Evolutionary conservation across 208 protist genomes (phyloP).

Genomic region (Crithidia mellificae): DNA sequence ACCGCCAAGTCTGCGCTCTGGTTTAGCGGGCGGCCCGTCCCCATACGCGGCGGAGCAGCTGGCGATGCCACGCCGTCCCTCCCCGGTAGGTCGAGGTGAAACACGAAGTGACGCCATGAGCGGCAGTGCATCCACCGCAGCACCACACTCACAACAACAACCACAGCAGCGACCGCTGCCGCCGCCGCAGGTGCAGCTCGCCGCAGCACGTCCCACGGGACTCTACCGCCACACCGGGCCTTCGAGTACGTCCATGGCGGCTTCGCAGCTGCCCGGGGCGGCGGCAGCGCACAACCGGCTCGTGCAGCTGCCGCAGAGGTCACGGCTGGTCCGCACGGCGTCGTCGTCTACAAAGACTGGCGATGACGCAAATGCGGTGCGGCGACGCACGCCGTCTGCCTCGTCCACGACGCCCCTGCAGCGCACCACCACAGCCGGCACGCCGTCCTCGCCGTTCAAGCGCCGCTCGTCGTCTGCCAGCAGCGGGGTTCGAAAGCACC

Average conservation of each 20-base stretch:
- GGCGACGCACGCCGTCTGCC: constrained; percentile 15
- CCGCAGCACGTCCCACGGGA: constrained; percentile 12
- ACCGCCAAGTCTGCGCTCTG: constrained; percentile 15
- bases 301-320: constrained; percentile 10
- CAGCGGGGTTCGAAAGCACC: background rate
- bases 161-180: constrained; percentile 6
- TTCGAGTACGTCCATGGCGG: constrained; percentile 19
- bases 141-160: background rate
- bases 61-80: constrained; percentile 22
- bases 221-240: constrained; percentile 4
- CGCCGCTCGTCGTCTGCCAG: constrained; percentile 2
- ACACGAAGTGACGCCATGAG: too few species aligned
- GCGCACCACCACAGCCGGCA: background rate
- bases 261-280: constrained; percentile 24
- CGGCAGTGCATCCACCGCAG: background rate
- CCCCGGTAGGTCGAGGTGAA: too few species aligned
- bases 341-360: background rate
- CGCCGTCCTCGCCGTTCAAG: background rate
- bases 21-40: constrained; percentile 3
- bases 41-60: constrained; percentile 26
- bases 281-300: constrained; percentile 24
- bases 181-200: constrained; percentile 26
- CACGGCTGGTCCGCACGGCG: constrained; percentile 10
- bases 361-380: background rate
- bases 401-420: background rate